These are phyloP conservation scores for Penicillium vulpinum DNA, from an alignment of 2,329 filamentous ascomycete species.

Conservation along the genomic window DNA sequence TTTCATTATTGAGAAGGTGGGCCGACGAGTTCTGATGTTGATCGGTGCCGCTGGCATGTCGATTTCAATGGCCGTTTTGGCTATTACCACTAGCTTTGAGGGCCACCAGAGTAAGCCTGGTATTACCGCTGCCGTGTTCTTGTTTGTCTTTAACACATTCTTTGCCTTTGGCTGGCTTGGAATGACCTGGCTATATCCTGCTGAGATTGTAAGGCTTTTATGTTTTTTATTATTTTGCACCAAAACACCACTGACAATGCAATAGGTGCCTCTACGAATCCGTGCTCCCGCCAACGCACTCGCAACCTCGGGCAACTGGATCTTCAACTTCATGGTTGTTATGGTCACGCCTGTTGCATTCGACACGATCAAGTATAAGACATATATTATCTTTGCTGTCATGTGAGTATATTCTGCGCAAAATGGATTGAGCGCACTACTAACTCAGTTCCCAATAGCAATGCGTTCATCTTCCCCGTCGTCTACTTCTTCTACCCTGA, in stretches of 20 bases:
- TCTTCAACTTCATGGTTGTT: constrained; percentile 64
- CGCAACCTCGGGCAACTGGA: constrained; percentile 26
- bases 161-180: constrained; percentile 63
- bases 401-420: constrained; percentile 34
- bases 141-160: constrained; percentile 64
- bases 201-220: constrained; percentile 54
- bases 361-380: constrained; percentile 53
- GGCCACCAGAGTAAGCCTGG: constrained; percentile 41
- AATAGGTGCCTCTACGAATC: constrained; percentile 36
- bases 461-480: constrained; percentile 54
- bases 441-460: constrained; percentile 30
- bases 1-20: constrained; percentile 52
- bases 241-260: not conserved
- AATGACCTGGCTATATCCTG: constrained; percentile 63
- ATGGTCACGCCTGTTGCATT: constrained; percentile 65
- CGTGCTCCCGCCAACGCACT: constrained; percentile 29
- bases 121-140: constrained; percentile 52
- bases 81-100: constrained; percentile 40
- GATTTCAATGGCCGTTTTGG: constrained; percentile 63
- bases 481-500: constrained; percentile 63
- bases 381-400: constrained; percentile 56
- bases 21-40: constrained; percentile 68
- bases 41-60: constrained; percentile 67
- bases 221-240: not conserved
- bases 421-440: not conserved